These are phyloP conservation scores for Madurella fahalii DNA, from an alignment of 2,329 filamentous ascomycete genomes.

Conservation along the genomic window DNA sequence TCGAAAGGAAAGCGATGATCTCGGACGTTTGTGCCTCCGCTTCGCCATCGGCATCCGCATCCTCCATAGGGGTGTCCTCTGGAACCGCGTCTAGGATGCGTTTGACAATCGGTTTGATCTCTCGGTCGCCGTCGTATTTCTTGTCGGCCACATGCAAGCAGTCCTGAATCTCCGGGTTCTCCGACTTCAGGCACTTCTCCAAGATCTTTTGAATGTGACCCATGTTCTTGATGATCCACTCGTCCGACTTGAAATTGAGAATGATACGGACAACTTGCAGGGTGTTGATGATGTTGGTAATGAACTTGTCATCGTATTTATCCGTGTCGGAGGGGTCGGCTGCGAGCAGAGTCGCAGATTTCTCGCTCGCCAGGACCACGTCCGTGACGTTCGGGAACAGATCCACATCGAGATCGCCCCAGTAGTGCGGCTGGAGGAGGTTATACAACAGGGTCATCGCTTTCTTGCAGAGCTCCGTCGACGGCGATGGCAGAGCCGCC, in stretches of 20 bases:
- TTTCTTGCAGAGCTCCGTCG: slow-evolving; percentile 79
- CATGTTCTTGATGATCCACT: slow-evolving; percentile 83
- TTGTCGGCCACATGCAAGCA: slow-evolving; percentile 75
- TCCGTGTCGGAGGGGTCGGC: slow-evolving; percentile 61
- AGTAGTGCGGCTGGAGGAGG: slow-evolving; percentile 79
- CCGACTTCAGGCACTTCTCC: slow-evolving; percentile 82
- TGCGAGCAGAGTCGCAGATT: slow-evolving; percentile 58
- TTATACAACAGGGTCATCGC: slow-evolving; percentile 78
- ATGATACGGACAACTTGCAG: slow-evolving; percentile 89
- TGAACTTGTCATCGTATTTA: slow-evolving; percentile 76
- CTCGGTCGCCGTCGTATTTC: slow-evolving; percentile 63
- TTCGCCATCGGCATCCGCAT: slow-evolving; percentile 79
- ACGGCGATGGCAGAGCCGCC: slow-evolving; percentile 43
- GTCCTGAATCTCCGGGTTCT: slow-evolving; percentile 89
- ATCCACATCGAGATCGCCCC: slow-evolving; percentile 89
- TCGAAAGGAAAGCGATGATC: slow-evolving; percentile 77
- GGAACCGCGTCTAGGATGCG: slow-evolving; percentile 87
- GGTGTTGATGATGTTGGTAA: slow-evolving; percentile 87
- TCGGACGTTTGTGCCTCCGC: slow-evolving; percentile 79
- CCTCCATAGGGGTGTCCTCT: slow-evolving; percentile 68
- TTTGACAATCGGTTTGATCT: slow-evolving; percentile 70
- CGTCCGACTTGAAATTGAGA: slow-evolving; percentile 79
- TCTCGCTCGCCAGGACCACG: slow-evolving; percentile 77
- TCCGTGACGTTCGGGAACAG: slow-evolving; percentile 88
- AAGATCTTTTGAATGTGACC: slow-evolving; percentile 77